Evolutionary conservation across 768 basidiomycete species (phyloP), one percentile per base, ranked within the genome.

Genomic region (Kwoniella sp.): DNA sequence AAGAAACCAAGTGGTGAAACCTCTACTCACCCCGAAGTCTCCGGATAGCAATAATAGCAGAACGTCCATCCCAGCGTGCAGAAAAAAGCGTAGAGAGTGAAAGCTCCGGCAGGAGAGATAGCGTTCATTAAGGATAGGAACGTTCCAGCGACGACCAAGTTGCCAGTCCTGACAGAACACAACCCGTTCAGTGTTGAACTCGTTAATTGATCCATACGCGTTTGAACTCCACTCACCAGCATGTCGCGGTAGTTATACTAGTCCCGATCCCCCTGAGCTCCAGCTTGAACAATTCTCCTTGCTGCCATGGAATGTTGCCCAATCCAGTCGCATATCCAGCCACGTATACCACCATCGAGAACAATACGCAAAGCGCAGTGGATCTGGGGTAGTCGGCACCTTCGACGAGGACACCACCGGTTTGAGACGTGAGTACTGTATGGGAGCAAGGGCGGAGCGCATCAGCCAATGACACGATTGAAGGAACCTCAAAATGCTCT

Each of bases 281-380:
- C 41, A 92, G 85, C 22, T 85, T 83, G 81, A 92, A 92, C 12
- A 93, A 84, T 75, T 92, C 91, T 50, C 90, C 90, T 78, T 91
- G 91, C 73, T 91, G 90, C 91, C 91, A 92, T 0, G 91, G 91
- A 1, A 91, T 87, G 72, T 90, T 90, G 0, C 90, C 90, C 17
- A 91, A 81, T 3, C 90, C 88, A 1, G 86, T 88, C 0, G 90
- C 91, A 73, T 92, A 93, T 11, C 88, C 88, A 0, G 89, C 89
- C 23, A 91, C 90, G 80, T 89, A 92, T 69, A 90, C 75, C 69
- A 93, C 86, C 89, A 92, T 92, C n/a, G 88, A 85, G 5, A 88
- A 66, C n/a, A 92, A 79, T 2, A 92, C 88, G 63, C 89, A 81
- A 0, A 84, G 85, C 4, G 88, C 88, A 87, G 87, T 90, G 17